These are phyloP conservation scores for Alisma plantagoaquatica DNA, from an alignment of 106 monocot genomes.

Conservation along the genomic window DNA sequence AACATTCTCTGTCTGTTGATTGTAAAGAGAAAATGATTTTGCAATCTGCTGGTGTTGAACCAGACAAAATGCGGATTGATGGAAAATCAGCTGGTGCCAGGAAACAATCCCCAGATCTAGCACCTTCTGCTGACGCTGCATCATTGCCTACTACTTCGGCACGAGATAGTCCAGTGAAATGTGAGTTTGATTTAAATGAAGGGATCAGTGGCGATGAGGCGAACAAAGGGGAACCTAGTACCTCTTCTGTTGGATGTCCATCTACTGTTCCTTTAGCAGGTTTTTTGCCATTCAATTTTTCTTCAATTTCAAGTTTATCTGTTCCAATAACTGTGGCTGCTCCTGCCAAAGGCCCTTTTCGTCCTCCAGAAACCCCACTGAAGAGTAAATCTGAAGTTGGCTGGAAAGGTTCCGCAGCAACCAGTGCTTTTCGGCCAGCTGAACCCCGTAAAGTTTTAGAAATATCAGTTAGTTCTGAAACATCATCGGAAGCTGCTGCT, in stretches of 20 bases:
- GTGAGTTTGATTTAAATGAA: slow-evolving; percentile 69
- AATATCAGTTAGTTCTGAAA: slow-evolving; percentile 28
- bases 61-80: neutral
- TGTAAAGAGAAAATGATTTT: neutral
- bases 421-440: slow-evolving; percentile 73
- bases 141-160: neutral
- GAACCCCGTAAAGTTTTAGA: slow-evolving; percentile 59
- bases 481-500: slow-evolving; percentile 11
- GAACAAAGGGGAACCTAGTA: slow-evolving; percentile 17
- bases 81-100: neutral
- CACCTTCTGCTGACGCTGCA: slow-evolving; percentile 14
- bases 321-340: slow-evolving; percentile 48
- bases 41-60: slow-evolving; percentile 12
- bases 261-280: slow-evolving; percentile 14
- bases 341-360: slow-evolving; percentile 62
- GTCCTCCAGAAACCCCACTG: slow-evolving; percentile 45
- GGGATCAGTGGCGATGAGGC: slow-evolving; percentile 42
- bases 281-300: slow-evolving; percentile 12
- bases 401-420: slow-evolving; percentile 73
- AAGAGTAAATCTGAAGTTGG: slow-evolving; percentile 40
- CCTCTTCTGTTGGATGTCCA: slow-evolving; percentile 13
- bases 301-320: slow-evolving; percentile 14
- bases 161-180: slow-evolving; percentile 15
- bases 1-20: neutral
- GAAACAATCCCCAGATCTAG: slow-evolving; percentile 19